Percentiles rank a stretch among this genome's conserved stretches.
Conservation (phyloP, 192 early-diverging fungal species). For the Backusella sp. region DNA sequence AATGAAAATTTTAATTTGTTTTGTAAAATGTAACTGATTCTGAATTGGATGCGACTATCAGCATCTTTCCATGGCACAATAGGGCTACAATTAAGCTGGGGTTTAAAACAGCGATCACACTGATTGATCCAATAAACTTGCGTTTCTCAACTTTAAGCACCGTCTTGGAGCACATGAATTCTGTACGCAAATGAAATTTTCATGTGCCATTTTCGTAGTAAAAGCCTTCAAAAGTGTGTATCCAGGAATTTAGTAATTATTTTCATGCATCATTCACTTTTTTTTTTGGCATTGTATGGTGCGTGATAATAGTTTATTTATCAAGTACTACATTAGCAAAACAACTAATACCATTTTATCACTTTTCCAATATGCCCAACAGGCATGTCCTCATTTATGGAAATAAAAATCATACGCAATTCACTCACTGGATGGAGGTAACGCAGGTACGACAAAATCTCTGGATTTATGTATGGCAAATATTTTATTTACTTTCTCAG, state of each 20-base stretch:
- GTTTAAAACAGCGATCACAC: conserved; percentile 2
- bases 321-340: not conserved
- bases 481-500: conserved; percentile 8
- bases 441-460: conserved; percentile 9
- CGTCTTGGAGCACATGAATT: not conserved
- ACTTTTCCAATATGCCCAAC: not conserved
- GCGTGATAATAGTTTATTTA: not conserved
- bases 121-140: not conserved
- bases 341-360: not conserved
- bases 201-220: not conserved
- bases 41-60: not conserved
- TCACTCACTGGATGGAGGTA: not conserved
- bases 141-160: not conserved
- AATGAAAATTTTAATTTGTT: not conserved
- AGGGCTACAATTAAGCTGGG: not conserved
- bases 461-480: conserved; percentile 6
- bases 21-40: not conserved
- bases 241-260: not conserved
- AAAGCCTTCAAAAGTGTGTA: not conserved
- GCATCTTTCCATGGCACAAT: not conserved
- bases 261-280: not conserved
- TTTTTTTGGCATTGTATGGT: not conserved
- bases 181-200: not conserved
- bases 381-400: not conserved
- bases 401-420: not conserved